Percentiles rank a stretch among this genome's conserved stretches.
Conservation (phyloP, 805 yeast genomes). For the Metschnikowia anglica region DNA sequence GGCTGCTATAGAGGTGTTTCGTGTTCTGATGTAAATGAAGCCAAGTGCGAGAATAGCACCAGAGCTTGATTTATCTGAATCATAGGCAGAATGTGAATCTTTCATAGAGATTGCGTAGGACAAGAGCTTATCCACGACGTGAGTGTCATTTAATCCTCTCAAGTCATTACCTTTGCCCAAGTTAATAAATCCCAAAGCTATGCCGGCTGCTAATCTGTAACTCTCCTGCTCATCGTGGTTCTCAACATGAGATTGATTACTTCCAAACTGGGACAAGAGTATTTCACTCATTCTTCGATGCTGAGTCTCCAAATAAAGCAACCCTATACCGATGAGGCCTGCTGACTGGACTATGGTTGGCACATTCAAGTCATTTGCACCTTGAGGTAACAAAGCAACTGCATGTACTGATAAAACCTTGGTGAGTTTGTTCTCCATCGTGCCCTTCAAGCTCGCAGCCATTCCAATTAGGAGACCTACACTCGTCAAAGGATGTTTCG, state of each 20-base stretch:
- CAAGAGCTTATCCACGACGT: conserved; percentile 58
- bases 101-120: conserved; percentile 57
- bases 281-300: conserved; percentile 86
- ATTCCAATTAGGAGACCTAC: conserved; percentile 87
- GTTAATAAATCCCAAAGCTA: conserved; percentile 81
- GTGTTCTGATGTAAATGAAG: conserved; percentile 70
- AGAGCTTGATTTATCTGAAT: conserved; percentile 59
- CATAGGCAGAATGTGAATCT: conserved; percentile 60
- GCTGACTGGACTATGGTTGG: conserved; percentile 83
- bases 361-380: conserved; percentile 87
- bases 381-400: conserved; percentile 84
- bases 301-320: conserved; percentile 72
- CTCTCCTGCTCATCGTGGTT: conserved; percentile 66
- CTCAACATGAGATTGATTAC: conserved; percentile 54
- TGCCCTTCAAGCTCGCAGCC: conserved; percentile 82
- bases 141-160: conserved; percentile 59
- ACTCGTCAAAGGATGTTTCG: conserved; percentile 80
- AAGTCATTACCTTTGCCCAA: conserved; percentile 70
- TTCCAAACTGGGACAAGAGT: conserved; percentile 64
- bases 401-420: conserved; percentile 92
- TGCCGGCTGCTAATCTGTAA: conserved; percentile 83
- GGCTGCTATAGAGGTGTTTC: conserved; percentile 55
- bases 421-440: conserved; percentile 83
- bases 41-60: conserved; percentile 79
- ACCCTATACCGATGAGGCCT: conserved; percentile 86